Evolutionary conservation across 2,329 filamentous ascomycete genomes (phyloP), one percentile per base, ranked within the genome.

Genomic region (Escovopsis sp.): DNA sequence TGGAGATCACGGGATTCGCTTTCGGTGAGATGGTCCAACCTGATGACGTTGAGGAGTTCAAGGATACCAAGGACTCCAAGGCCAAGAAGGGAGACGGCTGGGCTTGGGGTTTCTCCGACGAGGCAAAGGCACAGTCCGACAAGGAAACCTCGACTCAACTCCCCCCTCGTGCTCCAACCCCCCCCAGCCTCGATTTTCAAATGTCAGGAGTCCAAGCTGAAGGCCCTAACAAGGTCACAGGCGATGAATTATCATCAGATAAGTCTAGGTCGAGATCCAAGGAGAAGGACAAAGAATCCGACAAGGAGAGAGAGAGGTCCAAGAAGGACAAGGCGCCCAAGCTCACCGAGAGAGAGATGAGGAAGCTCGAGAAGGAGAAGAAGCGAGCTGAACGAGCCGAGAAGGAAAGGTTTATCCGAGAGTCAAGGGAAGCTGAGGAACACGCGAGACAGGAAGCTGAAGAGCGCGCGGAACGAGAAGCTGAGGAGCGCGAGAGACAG

Each of bases 301-400:
- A 46, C 14, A 39, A 35, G 26, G 41, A 43, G 14, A 58, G 57
- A 33, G 50, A 57, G 23, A 56, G 60, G 39, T 41, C 47, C 11
- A 44, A 47, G 34, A 55, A 57, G 31, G 52, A 60, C 25, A 57
- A 64, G 40, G 57, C 60, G 35, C 53, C 56, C 8, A 68, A 63
- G 47, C 51, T 68, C 29, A 61, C 49, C 48, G 63, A 65, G 44
- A 68, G 63, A 40, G 66, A 70, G 45, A 57, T 63, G 14, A 62
- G 65, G 45, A 66, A 66, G 45, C 62, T 66, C 16, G 65, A 68
- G 35, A 64, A 64, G 46, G 57, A 64, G 43, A 63, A 61, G 48
- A 58, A 56, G 21, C 61, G 62, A 45, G 53, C 50, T 27, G 62
- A 66, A 47, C 54, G 47, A 45, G 53, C 54, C 12, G 37, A 58